phyloP scores from a whole-genome alignment of 345 rosid species.

The Eucalyptus brandiana region DNA sequence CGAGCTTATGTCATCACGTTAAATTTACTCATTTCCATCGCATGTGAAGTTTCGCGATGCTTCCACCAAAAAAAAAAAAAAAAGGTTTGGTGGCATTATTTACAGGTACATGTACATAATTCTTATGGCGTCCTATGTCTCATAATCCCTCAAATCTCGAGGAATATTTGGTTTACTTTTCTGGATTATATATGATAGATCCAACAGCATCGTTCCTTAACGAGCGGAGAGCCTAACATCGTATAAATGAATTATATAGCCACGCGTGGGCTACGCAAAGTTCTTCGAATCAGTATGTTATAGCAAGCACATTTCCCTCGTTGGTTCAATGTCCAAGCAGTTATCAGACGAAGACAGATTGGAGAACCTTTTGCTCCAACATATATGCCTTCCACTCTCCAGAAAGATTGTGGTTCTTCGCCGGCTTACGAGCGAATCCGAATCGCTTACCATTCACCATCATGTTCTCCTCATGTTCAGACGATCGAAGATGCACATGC shows the following conservation, averaged over 20 bases:
- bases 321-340: not conserved
- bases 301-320: not conserved
- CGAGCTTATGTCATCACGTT: not conserved
- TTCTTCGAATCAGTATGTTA: not conserved
- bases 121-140: not conserved
- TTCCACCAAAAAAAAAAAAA: not conserved
- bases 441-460: not conserved
- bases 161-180: not conserved
- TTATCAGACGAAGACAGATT: not conserved
- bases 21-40: not conserved
- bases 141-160: not conserved
- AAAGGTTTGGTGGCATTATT: not conserved
- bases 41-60: not conserved
- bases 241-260: not conserved
- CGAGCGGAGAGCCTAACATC: not conserved
- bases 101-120: not conserved
- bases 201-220: not conserved
- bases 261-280: not conserved
- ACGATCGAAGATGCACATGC: not conserved
- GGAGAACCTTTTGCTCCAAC: not conserved
- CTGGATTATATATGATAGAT: not conserved
- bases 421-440: not conserved
- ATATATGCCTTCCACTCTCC: not conserved
- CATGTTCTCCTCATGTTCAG: not conserved
- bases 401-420: not conserved